Evolutionary conservation across 1,284 basidiomycete genomes (phyloP).

Genomic region (Peniophora sp.): DNA sequence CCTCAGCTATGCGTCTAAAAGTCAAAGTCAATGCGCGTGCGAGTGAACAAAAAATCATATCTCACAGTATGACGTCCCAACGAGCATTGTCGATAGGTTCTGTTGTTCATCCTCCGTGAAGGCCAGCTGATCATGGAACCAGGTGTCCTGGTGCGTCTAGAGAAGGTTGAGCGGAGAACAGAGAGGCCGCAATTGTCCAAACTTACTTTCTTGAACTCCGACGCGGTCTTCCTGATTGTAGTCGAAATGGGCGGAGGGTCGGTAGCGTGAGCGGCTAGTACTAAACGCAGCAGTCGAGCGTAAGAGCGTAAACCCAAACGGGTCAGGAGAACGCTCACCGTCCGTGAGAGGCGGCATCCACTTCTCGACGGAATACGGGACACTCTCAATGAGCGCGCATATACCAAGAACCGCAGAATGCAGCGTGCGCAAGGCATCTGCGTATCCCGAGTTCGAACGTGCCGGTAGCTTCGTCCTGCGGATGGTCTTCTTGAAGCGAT

Average conservation of each 20-base stretch:
- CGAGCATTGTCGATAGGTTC: slow-evolving; percentile 81
- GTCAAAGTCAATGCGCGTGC: slow-evolving; percentile 1
- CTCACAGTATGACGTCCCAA: slow-evolving; percentile 87
- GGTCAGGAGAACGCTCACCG: slow-evolving; percentile 31
- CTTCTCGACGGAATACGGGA: slow-evolving; percentile 70
- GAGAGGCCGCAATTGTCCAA: slow-evolving; percentile 1
- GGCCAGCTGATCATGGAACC: slow-evolving; percentile 84
- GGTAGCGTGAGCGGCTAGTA: slow-evolving; percentile 75
- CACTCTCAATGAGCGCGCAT: slow-evolving; percentile 75
- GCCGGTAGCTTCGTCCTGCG: slow-evolving; percentile 61
- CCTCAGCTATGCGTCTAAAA: slow-evolving; percentile 13
- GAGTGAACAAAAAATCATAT: slow-evolving; percentile 5
- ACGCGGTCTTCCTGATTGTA: slow-evolving; percentile 83
- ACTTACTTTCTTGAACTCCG: slow-evolving; percentile 79
- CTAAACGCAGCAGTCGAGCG: slow-evolving; percentile 24
- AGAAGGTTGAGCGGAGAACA: slow-evolving; percentile 1
- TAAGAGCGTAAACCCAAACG: not conserved
- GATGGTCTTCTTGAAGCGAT: slow-evolving; percentile 69
- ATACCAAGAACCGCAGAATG: slow-evolving; percentile 91
- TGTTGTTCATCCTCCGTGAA: slow-evolving; percentile 90
- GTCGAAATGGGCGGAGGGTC: slow-evolving; percentile 91
- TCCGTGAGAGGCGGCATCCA: slow-evolving; percentile 76
- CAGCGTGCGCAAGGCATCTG: slow-evolving; percentile 65
- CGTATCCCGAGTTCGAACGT: slow-evolving; percentile 67
- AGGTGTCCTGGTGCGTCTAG: slow-evolving; percentile 61